Evolutionary conservation across 2,329 filamentous ascomycete genomes (phyloP).

Genomic region (Fusarium zealandicum): DNA sequence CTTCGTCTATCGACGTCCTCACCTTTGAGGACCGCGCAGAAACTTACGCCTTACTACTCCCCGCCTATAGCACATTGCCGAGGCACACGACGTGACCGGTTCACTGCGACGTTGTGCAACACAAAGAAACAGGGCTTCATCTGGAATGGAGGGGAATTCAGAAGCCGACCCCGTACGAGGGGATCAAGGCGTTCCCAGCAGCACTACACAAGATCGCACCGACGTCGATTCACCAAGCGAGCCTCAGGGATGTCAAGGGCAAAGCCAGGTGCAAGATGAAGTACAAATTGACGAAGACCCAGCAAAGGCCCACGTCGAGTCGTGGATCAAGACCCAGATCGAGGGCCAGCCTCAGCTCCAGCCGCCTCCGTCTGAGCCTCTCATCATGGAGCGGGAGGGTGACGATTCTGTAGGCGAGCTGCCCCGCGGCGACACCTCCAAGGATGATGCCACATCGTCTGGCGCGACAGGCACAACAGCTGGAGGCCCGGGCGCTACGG

Average conservation of each 20-base stretch:
- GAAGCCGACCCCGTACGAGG: slow-evolving; percentile 24
- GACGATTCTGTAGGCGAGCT: slow-evolving; percentile 26
- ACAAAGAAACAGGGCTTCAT: slow-evolving; percentile 7
- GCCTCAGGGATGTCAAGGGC: slow-evolving; percentile 13
- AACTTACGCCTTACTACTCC: slow-evolving; percentile 1
- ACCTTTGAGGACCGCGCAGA: slow-evolving; percentile 12
- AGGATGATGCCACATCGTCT: slow-evolving; percentile 17
- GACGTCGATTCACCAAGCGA: slow-evolving; percentile 9
- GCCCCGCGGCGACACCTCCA: slow-evolving; percentile 25
- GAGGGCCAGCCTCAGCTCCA: slow-evolving; percentile 23
- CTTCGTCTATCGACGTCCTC: slow-evolving; percentile 1
- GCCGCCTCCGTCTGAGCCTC: slow-evolving; percentile 17
- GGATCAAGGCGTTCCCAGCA: slow-evolving; percentile 6
- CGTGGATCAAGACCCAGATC: slow-evolving; percentile 30
- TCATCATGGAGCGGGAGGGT: slow-evolving; percentile 8
- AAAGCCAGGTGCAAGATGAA: slow-evolving; percentile 10
- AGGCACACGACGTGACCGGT: slow-evolving; percentile 2
- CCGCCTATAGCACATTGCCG: slow-evolving; percentile 9
- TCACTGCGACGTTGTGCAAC: slow-evolving; percentile 10
- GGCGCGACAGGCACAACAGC: slow-evolving; percentile 10
- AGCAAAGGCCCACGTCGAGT: slow-evolving; percentile 25
- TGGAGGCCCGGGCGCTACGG: background rate
- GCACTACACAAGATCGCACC: slow-evolving; percentile 2
- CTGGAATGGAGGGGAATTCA: slow-evolving; percentile 42
- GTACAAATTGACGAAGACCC: slow-evolving; percentile 6